Evolutionary conservation across 2,329 filamentous ascomycete species (phyloP).

Genomic region (Diplodia sapinea): DNA sequence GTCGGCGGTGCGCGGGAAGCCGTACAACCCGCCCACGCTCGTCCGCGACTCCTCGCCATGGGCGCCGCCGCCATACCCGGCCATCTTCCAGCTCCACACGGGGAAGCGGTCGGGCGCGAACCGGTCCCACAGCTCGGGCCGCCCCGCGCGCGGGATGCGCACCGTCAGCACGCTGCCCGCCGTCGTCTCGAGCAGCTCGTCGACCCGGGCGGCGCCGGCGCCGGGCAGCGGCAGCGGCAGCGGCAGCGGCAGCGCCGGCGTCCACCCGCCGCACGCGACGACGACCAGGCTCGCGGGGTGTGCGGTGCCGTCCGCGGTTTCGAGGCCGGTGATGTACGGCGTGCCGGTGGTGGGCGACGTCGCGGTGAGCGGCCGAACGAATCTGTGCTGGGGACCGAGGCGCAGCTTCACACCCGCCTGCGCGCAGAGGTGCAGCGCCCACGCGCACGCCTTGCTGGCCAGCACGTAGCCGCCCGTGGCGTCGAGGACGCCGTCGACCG

Average conservation of each 20-base stretch:
- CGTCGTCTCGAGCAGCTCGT: conserved; percentile 56
- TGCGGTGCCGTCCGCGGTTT: conserved; percentile 50
- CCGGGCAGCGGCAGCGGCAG: no score
- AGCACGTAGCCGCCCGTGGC: conserved; percentile 54
- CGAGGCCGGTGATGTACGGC: conserved; percentile 48
- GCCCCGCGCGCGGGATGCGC: conserved; percentile 48
- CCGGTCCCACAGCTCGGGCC: conserved; percentile 48
- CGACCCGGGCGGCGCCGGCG: conserved; percentile 32
- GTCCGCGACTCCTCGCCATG: conserved; percentile 43
- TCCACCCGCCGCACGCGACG: conserved; percentile 55
- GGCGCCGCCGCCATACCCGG: conserved; percentile 35
- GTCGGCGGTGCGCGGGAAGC: conserved; percentile 53
- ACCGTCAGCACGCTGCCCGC: conserved; percentile 55
- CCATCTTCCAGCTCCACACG: conserved; percentile 45
- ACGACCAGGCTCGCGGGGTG: conserved; percentile 52
- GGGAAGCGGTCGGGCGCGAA: conserved; percentile 56
- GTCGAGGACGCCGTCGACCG: conserved; percentile 44
- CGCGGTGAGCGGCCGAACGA: neutral
- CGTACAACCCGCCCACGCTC: conserved; percentile 52
- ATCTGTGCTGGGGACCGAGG: conserved; percentile 39
- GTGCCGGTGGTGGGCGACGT: neutral
- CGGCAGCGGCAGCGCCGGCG: conserved; percentile 48
- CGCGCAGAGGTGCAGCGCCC: conserved; percentile 53
- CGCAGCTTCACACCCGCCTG: conserved; percentile 52
- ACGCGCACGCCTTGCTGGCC: conserved; percentile 56